Conservation (phyloP, 23 red algal genomes). For the Cyanidiococcus yangmingshanensis region DNA sequence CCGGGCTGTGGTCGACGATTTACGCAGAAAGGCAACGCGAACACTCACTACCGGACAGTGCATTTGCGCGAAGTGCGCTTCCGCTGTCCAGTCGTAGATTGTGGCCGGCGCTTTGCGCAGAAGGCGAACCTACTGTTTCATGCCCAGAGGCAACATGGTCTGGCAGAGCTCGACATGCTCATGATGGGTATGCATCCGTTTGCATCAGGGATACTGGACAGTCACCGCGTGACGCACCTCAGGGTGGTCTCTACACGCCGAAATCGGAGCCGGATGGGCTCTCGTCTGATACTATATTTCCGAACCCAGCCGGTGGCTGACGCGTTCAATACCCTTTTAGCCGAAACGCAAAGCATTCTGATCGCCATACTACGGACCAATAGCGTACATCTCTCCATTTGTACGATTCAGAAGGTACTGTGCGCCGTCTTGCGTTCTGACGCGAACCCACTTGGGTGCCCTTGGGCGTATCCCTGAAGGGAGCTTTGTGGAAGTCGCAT, state of each 20-base stretch:
- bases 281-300: neutral
- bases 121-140: conserved; percentile 9
- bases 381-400: neutral
- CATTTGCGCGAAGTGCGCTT: conserved; percentile 10
- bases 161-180: conserved; percentile 6
- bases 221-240: no score
- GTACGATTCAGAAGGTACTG: neutral
- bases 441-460: neutral
- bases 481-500: no score
- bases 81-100: neutral
- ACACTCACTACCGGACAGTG: conserved; percentile 14
- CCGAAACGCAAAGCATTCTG: neutral
- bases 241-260: neutral
- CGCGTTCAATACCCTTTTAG: no score
- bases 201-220: no score
- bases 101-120: neutral
- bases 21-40: neutral
- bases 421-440: neutral
- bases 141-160: neutral
- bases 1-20: conserved; percentile 12
- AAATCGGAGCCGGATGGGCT: neutral
- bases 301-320: neutral
- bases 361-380: neutral
- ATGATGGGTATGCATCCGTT: conserved; percentile 6
- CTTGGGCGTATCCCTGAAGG: no score